Evolutionary conservation across 306 rosid species (phyloP).

Genomic region (Inga leiocalycina): DNA sequence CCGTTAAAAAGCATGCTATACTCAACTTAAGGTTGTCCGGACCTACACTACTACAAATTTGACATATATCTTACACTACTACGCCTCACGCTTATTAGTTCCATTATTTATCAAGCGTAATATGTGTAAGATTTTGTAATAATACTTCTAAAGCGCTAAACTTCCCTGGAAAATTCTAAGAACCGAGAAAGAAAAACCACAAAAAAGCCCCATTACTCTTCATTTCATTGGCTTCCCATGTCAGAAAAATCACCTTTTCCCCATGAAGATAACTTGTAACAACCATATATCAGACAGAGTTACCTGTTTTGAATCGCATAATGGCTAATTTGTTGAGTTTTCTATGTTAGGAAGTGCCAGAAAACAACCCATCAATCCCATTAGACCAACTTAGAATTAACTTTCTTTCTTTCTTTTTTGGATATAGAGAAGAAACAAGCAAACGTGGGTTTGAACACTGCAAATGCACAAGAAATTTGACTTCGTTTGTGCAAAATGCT

Average conservation of each 20-base stretch:
- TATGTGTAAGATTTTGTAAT: no score
- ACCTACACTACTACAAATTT: no score
- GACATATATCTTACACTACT: no score
- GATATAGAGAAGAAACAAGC: not conserved
- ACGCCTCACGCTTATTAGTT: not conserved
- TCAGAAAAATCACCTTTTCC: not conserved
- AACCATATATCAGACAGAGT: constrained; percentile 18
- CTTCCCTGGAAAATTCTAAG: constrained; percentile 28
- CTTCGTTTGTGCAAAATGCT: constrained; percentile 40
- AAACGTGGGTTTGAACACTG: constrained; percentile 59
- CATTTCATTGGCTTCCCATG: constrained; percentile 4
- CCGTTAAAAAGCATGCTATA: not conserved
- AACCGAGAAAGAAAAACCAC: constrained; percentile 14
- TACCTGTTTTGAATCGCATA: constrained; percentile 23
- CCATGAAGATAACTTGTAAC: constrained; percentile 17
- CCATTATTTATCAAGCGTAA: no score
- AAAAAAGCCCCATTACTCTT: not conserved
- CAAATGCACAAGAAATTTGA: constrained; percentile 45
- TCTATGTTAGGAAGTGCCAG: not conserved
- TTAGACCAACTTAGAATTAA: constrained; percentile 19
- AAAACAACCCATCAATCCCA: not conserved
- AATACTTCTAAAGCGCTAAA: constrained; percentile 22
- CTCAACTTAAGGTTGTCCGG: not conserved
- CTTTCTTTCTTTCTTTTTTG: not conserved
- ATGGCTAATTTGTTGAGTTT: constrained; percentile 30